phyloP scores from a whole-genome alignment of 129 eudicot genomes.

The Dittrichia graveolens region DNA sequence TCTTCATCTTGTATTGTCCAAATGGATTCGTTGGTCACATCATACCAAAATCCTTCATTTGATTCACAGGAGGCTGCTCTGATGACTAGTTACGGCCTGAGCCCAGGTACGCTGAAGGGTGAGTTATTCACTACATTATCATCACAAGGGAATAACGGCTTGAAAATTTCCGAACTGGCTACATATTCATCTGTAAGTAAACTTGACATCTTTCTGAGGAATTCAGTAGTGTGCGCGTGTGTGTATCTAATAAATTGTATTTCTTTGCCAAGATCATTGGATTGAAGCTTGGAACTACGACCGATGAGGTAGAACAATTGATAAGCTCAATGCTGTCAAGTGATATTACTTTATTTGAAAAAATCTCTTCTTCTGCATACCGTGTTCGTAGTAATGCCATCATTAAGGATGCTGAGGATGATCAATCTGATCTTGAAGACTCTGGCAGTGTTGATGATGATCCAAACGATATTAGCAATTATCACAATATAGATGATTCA shows the following conservation, averaged over 20 bases:
- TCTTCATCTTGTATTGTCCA: too few species aligned
- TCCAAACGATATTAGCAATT: constrained; percentile 43
- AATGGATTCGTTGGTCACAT: too few species aligned
- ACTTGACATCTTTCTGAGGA: background rate
- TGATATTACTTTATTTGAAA: constrained; percentile 91
- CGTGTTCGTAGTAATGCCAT: constrained; percentile 65
- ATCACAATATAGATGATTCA: constrained; percentile 43
- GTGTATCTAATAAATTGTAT: constrained; percentile 22
- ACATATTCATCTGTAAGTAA: constrained; percentile 64
- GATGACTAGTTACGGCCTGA: constrained; percentile 75
- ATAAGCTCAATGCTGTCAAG: constrained; percentile 75
- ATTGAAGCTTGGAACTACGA: constrained; percentile 61
- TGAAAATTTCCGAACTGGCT: constrained; percentile 74
- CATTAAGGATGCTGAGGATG: constrained; percentile 51
- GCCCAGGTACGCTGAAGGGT: constrained; percentile 83
- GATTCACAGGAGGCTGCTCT: constrained; percentile 59
- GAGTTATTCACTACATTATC: constrained; percentile 67
- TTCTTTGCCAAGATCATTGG: constrained; percentile 58
- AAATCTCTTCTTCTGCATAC: constrained; percentile 69
- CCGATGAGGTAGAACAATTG: constrained; percentile 49
- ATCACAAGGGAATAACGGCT: constrained; percentile 67
- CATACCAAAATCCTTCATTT: constrained; percentile 14
- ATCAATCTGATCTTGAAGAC: constrained; percentile 67
- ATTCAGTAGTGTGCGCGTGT: background rate
- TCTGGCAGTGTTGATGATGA: constrained; percentile 77